Evolutionary conservation across 2,329 filamentous ascomycete species (phyloP), one percentile per base, ranked within the genome.

Genomic region (Ilyonectria robusta): DNA sequence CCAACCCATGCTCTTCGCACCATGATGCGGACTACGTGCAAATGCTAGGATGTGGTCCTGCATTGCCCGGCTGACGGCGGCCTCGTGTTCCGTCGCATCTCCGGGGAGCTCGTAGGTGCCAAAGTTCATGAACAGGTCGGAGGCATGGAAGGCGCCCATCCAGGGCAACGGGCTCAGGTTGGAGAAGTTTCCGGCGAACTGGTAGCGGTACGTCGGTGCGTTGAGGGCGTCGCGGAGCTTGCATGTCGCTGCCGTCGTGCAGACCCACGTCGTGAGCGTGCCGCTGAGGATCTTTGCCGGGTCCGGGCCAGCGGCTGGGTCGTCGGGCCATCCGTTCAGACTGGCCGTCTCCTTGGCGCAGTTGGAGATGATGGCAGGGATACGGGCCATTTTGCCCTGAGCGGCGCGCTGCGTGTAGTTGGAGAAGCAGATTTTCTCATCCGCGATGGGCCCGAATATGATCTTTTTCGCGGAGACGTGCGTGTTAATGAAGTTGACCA

Each of bases 141-240:
- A 73, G 46, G 75, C 77, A 65, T 84, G 83, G 58, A 81, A 84
- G 1, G 82, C 82, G 6, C 82, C 82, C 50, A 84, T 75, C 81
- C 82, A 85, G 2, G 74, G 65, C 29, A 74, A 72, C 0, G 79
- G 79, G 15, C 78, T 77, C 56, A 84, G 77, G 65, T 84, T 84
- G 21, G 80, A 73, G 69, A 82, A 84, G 59, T 81, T 80, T 55
- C 81, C 82, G 3, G 77, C 76, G 67, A 82, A 83, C 51, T 78
- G 73, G 70, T 82, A 84, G 21, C 81, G 80, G 68, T 79, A 84
- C 2, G 81, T 81, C 2, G 76, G 72, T 1, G 76, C 66, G 17
- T 75, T 75, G 33, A 72, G 65, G 13, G 56, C 69, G n/a, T 31
- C n/a, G 11, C 54, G 59, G 71, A 73, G 78, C 58, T 68, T 78